Evolutionary conservation across 441 rosid genomes (phyloP).

Genomic region (Aquilaria agallochum): DNA sequence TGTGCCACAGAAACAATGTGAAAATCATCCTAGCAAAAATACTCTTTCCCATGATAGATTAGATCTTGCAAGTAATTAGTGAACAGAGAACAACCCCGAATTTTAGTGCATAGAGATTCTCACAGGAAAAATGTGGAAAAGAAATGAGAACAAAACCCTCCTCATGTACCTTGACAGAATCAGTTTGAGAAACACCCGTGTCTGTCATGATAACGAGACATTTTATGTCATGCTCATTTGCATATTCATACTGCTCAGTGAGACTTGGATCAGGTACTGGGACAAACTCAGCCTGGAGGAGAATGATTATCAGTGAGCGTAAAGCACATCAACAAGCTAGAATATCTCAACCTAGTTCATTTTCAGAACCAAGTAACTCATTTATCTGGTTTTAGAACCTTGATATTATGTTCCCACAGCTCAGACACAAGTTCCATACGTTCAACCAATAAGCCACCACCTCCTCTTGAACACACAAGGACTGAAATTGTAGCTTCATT

Average conservation of each 20-base stretch:
- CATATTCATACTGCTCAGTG: constrained; percentile 95
- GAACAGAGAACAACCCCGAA: too few relatives aligned
- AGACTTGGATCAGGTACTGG: constrained; percentile 92
- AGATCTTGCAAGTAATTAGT: too few relatives aligned
- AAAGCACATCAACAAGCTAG: constrained; percentile 6
- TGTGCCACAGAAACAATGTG: not conserved
- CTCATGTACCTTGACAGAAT: constrained; percentile 61
- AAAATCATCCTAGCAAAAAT: not conserved
- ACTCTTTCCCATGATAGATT: too few relatives aligned
- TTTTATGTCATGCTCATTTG: constrained; percentile 86
- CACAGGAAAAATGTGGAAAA: not conserved
- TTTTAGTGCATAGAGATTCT: not conserved
- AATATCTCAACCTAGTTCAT: too few relatives aligned
- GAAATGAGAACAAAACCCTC: too few relatives aligned
- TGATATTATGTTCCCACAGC: constrained; percentile 85
- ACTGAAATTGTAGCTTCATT: constrained; percentile 56
- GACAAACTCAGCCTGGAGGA: constrained; percentile 80
- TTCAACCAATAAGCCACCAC: constrained; percentile 88
- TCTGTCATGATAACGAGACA: constrained; percentile 85
- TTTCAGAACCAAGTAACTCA: too few relatives aligned
- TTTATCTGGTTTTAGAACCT: constrained; percentile 37
- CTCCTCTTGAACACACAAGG: constrained; percentile 98
- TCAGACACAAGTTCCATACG: constrained; percentile 93
- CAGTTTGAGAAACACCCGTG: constrained; percentile 64
- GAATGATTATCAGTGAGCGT: constrained; percentile 18